These are phyloP conservation scores for Blastocystis sp. DNA, from an alignment of 352 stramenopile genomes.

Conservation along the genomic window DNA sequence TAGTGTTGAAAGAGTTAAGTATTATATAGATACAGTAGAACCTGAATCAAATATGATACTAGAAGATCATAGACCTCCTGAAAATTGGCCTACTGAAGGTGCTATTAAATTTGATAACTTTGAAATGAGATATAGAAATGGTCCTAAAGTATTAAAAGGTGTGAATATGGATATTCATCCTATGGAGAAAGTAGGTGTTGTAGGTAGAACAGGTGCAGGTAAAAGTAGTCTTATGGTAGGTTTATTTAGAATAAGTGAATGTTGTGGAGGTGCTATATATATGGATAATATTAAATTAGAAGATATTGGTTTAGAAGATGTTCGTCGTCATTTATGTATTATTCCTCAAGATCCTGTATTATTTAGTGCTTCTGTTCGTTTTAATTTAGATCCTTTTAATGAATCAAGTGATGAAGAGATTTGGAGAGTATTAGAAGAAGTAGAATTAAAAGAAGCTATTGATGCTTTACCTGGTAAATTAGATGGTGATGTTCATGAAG, in stretches of 20 bases:
- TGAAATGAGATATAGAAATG: slow-evolving; percentile 60
- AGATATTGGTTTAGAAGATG: slow-evolving; percentile 57
- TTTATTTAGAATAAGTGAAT: slow-evolving; percentile 71
- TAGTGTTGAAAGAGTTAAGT: slow-evolving; percentile 51
- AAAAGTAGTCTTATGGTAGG: slow-evolving; percentile 65
- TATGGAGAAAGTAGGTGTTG: slow-evolving; percentile 69
- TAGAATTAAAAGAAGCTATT: slow-evolving; percentile 49
- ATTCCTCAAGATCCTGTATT: slow-evolving; percentile 78
- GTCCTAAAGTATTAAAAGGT: slow-evolving; percentile 50
- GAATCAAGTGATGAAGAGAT: slow-evolving; percentile 55
- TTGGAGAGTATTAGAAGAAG: slow-evolving; percentile 56
- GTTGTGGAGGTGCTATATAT: slow-evolving; percentile 60
- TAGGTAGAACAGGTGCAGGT: slow-evolving; percentile 62
- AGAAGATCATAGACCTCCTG: slow-evolving; percentile 34
- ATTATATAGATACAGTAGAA: slow-evolving; percentile 48
- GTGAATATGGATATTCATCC: slow-evolving; percentile 56
- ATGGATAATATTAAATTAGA: slow-evolving; percentile 70
- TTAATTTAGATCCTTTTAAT: slow-evolving; percentile 65
- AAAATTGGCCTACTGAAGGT: slow-evolving; percentile 59
- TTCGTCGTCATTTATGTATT: slow-evolving; percentile 66
- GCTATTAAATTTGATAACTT: slow-evolving; percentile 64
- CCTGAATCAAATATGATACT: slow-evolving; percentile 43
- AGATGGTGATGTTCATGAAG: slow-evolving; percentile 49
- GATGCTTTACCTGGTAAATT: slow-evolving; percentile 46
- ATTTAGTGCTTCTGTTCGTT: slow-evolving; percentile 67